phyloP scores from a whole-genome alignment of 306 rosid species.

The Medicago ruthenica region DNA sequence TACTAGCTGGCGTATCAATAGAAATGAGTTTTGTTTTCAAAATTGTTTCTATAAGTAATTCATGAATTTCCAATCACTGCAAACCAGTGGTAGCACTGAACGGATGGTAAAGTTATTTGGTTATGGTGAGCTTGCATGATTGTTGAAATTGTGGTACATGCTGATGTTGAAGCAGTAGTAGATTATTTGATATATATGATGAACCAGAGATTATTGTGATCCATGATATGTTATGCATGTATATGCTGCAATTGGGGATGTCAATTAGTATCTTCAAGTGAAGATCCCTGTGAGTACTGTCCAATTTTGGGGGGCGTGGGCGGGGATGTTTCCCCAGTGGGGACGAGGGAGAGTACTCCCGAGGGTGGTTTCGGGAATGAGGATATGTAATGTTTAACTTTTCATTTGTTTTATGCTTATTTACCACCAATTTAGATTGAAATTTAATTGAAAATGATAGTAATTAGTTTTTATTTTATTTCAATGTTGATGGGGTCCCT shows the following conservation, averaged over 20 bases:
- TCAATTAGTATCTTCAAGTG: no score
- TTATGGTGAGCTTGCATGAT: conserved; percentile 23
- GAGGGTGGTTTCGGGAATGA: no score
- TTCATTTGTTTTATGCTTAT: no score
- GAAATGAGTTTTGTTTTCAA: conserved; percentile 23
- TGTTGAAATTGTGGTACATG: conserved; percentile 34
- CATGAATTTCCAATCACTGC: conserved; percentile 14
- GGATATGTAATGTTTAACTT: no score
- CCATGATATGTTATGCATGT: background rate
- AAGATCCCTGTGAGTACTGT: no score
- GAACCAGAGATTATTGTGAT: background rate
- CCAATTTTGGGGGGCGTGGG: no score
- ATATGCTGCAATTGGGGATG: background rate
- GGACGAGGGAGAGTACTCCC: no score
- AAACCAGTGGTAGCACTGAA: conserved; percentile 11
- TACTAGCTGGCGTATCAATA: background rate
- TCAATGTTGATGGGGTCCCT: no score
- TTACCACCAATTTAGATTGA: no score
- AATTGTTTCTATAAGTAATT: conserved; percentile 32
- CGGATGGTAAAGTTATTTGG: background rate
- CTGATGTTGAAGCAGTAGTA: conserved; percentile 34
- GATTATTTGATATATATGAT: conserved; percentile 2
- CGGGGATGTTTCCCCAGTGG: no score
- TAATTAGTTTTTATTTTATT: no score
- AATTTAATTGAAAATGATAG: no score